Conservation (phyloP, 495 filamentous ascomycete genomes). For the Chaetomium tenue region DNA sequence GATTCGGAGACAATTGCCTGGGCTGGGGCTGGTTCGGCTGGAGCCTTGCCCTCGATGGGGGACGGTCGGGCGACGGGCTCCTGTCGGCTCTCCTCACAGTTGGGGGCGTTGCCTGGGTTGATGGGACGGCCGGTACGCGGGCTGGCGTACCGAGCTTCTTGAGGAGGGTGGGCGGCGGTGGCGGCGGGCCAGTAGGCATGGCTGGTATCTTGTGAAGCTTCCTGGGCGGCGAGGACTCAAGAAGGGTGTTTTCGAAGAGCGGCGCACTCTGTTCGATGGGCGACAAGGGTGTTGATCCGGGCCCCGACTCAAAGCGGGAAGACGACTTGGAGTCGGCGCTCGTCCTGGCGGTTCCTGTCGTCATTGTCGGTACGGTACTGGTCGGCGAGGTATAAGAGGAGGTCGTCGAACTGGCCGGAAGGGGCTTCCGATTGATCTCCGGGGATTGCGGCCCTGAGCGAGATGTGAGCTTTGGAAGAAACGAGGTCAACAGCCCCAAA, state of each 20-base stretch:
- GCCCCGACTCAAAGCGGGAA: constrained; percentile 9
- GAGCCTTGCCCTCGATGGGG: constrained; percentile 23
- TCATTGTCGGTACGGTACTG: constrained; percentile 4
- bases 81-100: neutral
- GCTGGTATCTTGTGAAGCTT: constrained; percentile 27
- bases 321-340: constrained; percentile 17
- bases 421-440: constrained; percentile 23
- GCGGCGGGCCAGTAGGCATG: constrained; percentile 19
- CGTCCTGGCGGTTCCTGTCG: constrained; percentile 10
- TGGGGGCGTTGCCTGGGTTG: constrained; percentile 18
- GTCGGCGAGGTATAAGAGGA: constrained; percentile 13
- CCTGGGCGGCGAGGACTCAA: constrained; percentile 17
- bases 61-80: constrained; percentile 19
- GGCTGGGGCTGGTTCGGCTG: constrained; percentile 35
- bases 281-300: constrained; percentile 2
- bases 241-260: neutral
- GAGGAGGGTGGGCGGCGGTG: constrained; percentile 8
- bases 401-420: constrained; percentile 16
- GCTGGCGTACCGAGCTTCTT: constrained; percentile 8
- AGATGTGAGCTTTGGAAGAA: constrained; percentile 27
- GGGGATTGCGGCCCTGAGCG: constrained; percentile 12
- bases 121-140: constrained; percentile 18
- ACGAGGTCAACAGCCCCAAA: constrained; percentile 20
- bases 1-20: constrained; percentile 29
- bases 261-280: constrained; percentile 14